Conservation (phyloP, 1,284 basidiomycete genomes). For the Melampsora larici-populina region DNA sequence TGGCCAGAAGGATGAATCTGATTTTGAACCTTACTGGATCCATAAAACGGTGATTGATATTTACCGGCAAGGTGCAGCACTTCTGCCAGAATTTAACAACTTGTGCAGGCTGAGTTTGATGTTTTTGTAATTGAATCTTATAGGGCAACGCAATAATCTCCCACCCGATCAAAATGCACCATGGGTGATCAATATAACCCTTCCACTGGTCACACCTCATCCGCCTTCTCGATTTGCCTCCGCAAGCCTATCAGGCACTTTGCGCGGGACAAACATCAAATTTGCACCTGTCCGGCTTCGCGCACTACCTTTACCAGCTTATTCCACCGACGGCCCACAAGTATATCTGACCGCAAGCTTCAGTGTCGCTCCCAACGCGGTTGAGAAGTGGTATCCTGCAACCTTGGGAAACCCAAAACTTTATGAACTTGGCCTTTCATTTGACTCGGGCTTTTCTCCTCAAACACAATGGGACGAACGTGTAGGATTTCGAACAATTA, state of each 20-base stretch:
- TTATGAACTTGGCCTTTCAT: conserved; percentile 45
- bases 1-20: neutral
- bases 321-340: conserved; percentile 44
- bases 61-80: conserved; percentile 21
- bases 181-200: conserved; percentile 50
- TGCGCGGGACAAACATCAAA: conserved; percentile 34
- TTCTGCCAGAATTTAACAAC: too few relatives aligned
- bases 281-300: neutral
- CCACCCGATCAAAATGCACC: conserved; percentile 47
- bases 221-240: conserved; percentile 15
- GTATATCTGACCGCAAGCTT: conserved; percentile 45
- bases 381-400: conserved; percentile 49
- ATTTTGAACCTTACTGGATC: conserved; percentile 10
- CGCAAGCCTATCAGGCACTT: conserved; percentile 37
- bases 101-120: too few relatives aligned
- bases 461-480: conserved; percentile 40
- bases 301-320: conserved; percentile 1
- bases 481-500: conserved; percentile 49
- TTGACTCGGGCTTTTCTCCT: conserved; percentile 26
- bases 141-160: conserved; percentile 48
- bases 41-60: conserved; percentile 34
- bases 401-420: conserved; percentile 46
- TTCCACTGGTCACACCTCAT: conserved; percentile 43
- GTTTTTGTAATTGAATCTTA: conserved; percentile 4
- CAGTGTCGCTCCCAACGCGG: conserved; percentile 40